Conservation (phyloP, 805 yeast species). For the Yarrowia sp. region DNA sequence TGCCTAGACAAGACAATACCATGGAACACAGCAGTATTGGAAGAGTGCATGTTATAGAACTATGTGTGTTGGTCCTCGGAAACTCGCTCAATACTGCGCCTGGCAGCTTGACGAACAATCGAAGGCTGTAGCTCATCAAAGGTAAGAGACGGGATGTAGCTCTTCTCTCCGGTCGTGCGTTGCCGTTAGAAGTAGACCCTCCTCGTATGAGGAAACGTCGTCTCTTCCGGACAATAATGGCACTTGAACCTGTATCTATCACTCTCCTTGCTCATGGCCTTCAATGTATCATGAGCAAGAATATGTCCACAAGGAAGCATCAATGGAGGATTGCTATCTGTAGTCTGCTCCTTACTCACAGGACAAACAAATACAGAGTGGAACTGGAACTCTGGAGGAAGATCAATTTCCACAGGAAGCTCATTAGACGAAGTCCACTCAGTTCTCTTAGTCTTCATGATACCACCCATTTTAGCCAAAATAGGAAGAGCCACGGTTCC, state of each 20-base stretch:
- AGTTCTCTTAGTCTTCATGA: slow-evolving; percentile 52
- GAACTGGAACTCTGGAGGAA: slow-evolving; percentile 61
- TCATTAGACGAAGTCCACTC: slow-evolving; percentile 67
- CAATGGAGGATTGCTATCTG: slow-evolving; percentile 65
- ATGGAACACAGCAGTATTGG: too few relatives aligned
- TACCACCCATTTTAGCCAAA: slow-evolving; percentile 58
- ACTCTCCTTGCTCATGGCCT: slow-evolving; percentile 54
- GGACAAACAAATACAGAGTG: slow-evolving; percentile 78
- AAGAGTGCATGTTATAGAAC: too few relatives aligned
- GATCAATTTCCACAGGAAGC: slow-evolving; percentile 64
- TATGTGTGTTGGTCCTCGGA: too few relatives aligned
- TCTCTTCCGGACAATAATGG: slow-evolving; percentile 71
- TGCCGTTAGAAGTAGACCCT: slow-evolving; percentile 54
- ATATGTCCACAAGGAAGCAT: slow-evolving; percentile 70
- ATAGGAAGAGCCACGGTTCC: slow-evolving; percentile 63
- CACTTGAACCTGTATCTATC: slow-evolving; percentile 64
- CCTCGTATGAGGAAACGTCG: slow-evolving; percentile 54
- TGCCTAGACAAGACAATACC: too few relatives aligned
- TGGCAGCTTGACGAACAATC: too few relatives aligned
- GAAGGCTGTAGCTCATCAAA: too few relatives aligned
- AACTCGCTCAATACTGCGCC: too few relatives aligned
- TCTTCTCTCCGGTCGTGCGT: not conserved
- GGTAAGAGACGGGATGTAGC: too few relatives aligned
- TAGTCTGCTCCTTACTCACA: slow-evolving; percentile 70
- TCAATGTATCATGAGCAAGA: slow-evolving; percentile 61